Base-by-base conservation (phyloP, 805 yeast species). In the Myxozyma udenii region DNA sequence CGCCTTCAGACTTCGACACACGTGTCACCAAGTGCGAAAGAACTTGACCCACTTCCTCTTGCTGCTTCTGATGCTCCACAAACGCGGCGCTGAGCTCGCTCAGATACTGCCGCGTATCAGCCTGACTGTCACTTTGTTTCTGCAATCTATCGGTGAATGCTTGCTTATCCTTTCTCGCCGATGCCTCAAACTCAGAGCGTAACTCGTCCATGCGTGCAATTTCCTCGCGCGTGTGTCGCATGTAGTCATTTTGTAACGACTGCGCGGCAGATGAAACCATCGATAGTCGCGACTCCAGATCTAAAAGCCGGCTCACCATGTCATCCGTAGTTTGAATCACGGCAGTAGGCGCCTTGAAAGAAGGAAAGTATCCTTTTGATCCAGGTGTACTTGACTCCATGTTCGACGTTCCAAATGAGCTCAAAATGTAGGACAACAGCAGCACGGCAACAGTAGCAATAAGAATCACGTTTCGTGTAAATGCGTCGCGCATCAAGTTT, bases 321-420 rank as follows among this genome's bases (percentile, higher is more conserved):
- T 55, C 59, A 16, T 46, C 50, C 18, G 22, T 19, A 4, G 51
- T 22, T 25, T 38, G 21, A 4, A 57, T 57, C 4, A 47, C 44
- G 7, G 25, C 22, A 3, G 22, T n/a, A 19, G 58, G 58, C 2
- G 42, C 35, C 1, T 35, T 21, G 26, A 35, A 53, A 16, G 32
- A 5, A 12, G 50, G 53, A 16, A 40, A 7, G 19, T 21, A 40
- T 23, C 26, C 26, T 9, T 24, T 18, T 9, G 21, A 12, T 18
- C 43, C 41, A 21, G 19, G 18, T n/a, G n/a, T n/a, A n/a, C n/a
- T n/a, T n/a, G n/a, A n/a, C n/a, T n/a, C n/a, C n/a, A n/a, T n/a
- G n/a, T n/a, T n/a, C n/a, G n/a, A n/a, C n/a, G n/a, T n/a, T n/a
- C n/a, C n/a, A n/a, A n/a, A n/a, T n/a, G n/a, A n/a, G n/a, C n/a